Percentiles rank a stretch among this genome's conserved stretches.
These are phyloP conservation scores for Paragyromitra xinjiangensis DNA, from an alignment of 495 filamentous ascomycete species.

Conservation along the genomic window DNA sequence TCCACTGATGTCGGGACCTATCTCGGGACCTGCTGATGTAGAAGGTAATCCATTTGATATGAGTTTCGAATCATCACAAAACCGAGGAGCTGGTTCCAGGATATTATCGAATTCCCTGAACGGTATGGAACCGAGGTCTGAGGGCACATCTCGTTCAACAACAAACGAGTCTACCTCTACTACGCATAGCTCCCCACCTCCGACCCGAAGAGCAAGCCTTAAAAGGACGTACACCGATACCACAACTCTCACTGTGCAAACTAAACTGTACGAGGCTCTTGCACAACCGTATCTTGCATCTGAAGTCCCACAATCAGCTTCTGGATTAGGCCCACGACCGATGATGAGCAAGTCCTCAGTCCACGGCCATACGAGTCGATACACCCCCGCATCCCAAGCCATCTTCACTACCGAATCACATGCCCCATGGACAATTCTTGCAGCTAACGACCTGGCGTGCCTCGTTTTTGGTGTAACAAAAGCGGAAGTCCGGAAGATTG, in stretches of 20 bases:
- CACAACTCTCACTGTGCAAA: constrained; percentile 73
- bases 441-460: constrained; percentile 97
- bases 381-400: constrained; percentile 89
- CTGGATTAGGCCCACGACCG: constrained; percentile 39
- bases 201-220: constrained; percentile 73
- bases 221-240: constrained; percentile 90
- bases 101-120: constrained; percentile 32
- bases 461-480: constrained; percentile 94
- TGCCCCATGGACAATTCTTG: constrained; percentile 91
- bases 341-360: constrained; percentile 61
- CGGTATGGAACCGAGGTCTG: constrained; percentile 56
- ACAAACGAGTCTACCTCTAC: constrained; percentile 67
- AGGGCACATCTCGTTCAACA: constrained; percentile 66
- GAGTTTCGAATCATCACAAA: constrained; percentile 60
- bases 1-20: constrained; percentile 62
- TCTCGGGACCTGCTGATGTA: constrained; percentile 60
- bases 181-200: constrained; percentile 63
- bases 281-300: constrained; percentile 77
- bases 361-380: constrained; percentile 87
- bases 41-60: constrained; percentile 59
- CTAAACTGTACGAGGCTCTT: constrained; percentile 86
- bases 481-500: constrained; percentile 90
- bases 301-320: constrained; percentile 61
- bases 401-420: constrained; percentile 93
- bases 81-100: constrained; percentile 27